Evolutionary conservation across 257 asterid species (phyloP).

Genomic region (Solanum pinnatisectum): DNA sequence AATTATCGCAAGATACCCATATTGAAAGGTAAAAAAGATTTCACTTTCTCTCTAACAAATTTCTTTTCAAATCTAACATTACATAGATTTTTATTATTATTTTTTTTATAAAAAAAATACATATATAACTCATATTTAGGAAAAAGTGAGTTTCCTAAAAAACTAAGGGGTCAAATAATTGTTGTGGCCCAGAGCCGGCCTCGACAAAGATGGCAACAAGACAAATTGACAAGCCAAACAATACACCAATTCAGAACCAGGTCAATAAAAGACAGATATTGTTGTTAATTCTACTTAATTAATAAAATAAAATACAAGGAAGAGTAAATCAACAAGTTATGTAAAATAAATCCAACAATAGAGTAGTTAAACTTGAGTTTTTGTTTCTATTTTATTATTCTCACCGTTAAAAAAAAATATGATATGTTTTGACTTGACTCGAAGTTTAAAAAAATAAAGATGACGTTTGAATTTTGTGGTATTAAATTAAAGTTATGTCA

Average conservation of each 20-base stretch:
- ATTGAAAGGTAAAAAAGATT: too few relatives aligned
- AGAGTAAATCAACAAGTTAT: not conserved
- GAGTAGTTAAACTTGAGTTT: not conserved
- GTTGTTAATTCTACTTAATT: not conserved
- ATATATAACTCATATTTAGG: too few relatives aligned
- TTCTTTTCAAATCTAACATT: too few relatives aligned
- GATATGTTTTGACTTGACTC: not conserved
- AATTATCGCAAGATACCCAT: too few relatives aligned
- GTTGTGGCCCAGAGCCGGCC: not conserved
- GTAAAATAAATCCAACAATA: not conserved
- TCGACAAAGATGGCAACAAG: not conserved
- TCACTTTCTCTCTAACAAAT: too few relatives aligned
- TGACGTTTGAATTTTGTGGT: too few relatives aligned
- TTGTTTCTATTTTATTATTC: not conserved
- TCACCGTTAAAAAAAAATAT: not conserved
- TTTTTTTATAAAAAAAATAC: too few relatives aligned
- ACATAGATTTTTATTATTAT: too few relatives aligned
- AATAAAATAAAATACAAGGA: not conserved
- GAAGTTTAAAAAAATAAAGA: too few relatives aligned
- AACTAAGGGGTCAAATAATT: not conserved
- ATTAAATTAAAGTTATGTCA: too few relatives aligned
- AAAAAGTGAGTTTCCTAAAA: too few relatives aligned
- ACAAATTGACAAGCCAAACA: not conserved
- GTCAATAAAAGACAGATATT: not conserved
- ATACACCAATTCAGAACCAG: not conserved